These are phyloP conservation scores for Candida sithepensis DNA, from an alignment of 805 yeast genomes.

Conservation along the genomic window DNA sequence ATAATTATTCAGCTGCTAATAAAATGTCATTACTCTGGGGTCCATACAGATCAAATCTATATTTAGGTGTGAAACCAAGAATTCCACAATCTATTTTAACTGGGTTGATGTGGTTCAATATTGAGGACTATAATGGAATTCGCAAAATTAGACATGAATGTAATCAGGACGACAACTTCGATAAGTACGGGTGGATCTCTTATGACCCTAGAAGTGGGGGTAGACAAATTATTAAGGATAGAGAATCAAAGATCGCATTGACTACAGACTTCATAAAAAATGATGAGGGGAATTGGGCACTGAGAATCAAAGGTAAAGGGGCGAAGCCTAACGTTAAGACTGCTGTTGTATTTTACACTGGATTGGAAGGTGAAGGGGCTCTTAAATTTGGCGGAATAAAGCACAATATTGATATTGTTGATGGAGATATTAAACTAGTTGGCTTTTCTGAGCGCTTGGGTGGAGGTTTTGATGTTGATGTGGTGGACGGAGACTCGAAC, in stretches of 20 bases:
- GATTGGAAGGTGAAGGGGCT: slow-evolving; percentile 61
- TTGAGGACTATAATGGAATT: slow-evolving; percentile 52
- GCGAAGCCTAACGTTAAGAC: slow-evolving; percentile 46
- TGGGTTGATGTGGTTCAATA: slow-evolving; percentile 87
- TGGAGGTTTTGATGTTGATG: slow-evolving; percentile 50
- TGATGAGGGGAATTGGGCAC: slow-evolving; percentile 78
- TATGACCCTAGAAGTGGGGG: slow-evolving; percentile 93
- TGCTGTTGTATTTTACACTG: slow-evolving; percentile 74
- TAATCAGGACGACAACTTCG: slow-evolving; percentile 67
- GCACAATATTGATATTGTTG: slow-evolving; percentile 24
- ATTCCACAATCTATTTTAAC: slow-evolving; percentile 69
- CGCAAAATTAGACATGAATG: slow-evolving; percentile 66
- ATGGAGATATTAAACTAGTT: slow-evolving; percentile 37
- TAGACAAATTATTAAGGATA: slow-evolving; percentile 66
- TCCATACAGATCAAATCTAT: slow-evolving; percentile 83
- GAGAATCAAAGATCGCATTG: slow-evolving; percentile 56
- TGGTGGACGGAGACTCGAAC: slow-evolving; percentile 52
- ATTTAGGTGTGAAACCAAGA: slow-evolving; percentile 82
- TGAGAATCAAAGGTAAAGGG: slow-evolving; percentile 66
- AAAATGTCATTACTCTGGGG: slow-evolving; percentile 76
- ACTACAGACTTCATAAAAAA: slow-evolving; percentile 75
- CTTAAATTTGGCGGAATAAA: slow-evolving; percentile 37
- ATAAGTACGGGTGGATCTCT: slow-evolving; percentile 77
- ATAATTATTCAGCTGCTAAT: slow-evolving; percentile 34
- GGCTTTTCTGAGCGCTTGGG: slow-evolving; percentile 68